These are phyloP conservation scores for Verbena officinalis DNA, from an alignment of 257 asterid species.

Conservation along the genomic window DNA sequence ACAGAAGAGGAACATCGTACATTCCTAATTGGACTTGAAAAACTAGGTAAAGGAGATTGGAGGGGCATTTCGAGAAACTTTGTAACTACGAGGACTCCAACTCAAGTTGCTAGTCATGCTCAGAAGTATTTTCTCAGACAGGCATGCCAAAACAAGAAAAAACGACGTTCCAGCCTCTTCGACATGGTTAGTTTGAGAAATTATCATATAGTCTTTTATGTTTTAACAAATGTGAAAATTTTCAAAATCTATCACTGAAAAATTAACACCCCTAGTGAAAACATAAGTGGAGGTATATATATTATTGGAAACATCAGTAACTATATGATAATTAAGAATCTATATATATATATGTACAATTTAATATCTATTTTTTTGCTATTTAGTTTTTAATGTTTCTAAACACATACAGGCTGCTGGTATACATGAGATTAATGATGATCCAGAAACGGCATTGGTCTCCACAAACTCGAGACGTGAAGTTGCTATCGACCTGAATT, in stretches of 20 bases:
- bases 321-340: too few relatives aligned
- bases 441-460: not conserved
- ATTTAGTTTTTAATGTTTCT: too few relatives aligned
- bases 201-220: too few relatives aligned
- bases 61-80: constrained; percentile 79
- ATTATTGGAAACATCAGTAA: too few relatives aligned
- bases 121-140: constrained; percentile 77
- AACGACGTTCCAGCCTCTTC: constrained; percentile 75
- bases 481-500: constrained; percentile 40
- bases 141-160: constrained; percentile 47
- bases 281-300: too few relatives aligned
- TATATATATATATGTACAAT: too few relatives aligned
- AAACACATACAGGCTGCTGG: constrained; percentile 21
- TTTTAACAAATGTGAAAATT: not conserved
- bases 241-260: too few relatives aligned
- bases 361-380: too few relatives aligned
- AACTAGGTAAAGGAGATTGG: constrained; percentile 87
- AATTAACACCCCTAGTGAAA: too few relatives aligned
- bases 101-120: constrained; percentile 91
- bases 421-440: not conserved
- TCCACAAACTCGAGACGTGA: constrained; percentile 9
- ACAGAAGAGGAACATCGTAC: constrained; percentile 77
- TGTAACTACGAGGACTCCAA: constrained; percentile 74
- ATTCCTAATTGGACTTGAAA: constrained; percentile 66
- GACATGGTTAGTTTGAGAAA: too few relatives aligned